Conservation (phyloP, 2,329 filamentous ascomycete genomes). For the Ophiocordyceps camponoti-rufipedis region DNA sequence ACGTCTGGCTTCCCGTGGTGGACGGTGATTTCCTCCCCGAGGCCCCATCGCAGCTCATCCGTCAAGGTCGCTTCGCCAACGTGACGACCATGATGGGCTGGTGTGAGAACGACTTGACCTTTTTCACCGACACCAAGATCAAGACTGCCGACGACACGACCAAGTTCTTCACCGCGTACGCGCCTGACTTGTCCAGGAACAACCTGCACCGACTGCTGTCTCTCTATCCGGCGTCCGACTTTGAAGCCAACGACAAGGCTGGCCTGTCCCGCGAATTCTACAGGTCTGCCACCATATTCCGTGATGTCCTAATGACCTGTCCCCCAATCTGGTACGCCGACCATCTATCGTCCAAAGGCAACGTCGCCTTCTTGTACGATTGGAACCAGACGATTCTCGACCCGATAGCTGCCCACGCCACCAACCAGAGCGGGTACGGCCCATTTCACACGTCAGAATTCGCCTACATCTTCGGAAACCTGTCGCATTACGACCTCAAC, state of each 20-base stretch:
- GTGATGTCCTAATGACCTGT: conserved; percentile 33
- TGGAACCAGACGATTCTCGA: conserved; percentile 36
- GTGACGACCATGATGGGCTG: conserved; percentile 44
- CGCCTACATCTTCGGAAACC: conserved; percentile 30
- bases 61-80: conserved; percentile 38
- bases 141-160: conserved; percentile 18
- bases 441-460: conserved; percentile 33
- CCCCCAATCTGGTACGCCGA: conserved; percentile 23
- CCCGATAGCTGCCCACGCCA: conserved; percentile 16
- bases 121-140: conserved; percentile 22
- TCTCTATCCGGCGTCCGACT: conserved; percentile 31
- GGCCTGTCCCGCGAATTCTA: conserved; percentile 28
- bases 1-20: conserved; percentile 29
- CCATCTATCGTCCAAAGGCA: conserved; percentile 17
- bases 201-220: conserved; percentile 21
- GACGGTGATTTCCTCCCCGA: conserved; percentile 22
- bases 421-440: conserved; percentile 20
- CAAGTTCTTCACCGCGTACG: conserved; percentile 20
- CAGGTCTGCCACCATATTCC: conserved; percentile 26
- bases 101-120: conserved; percentile 24
- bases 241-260: conserved; percentile 13
- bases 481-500: conserved; percentile 22
- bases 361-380: conserved; percentile 27
- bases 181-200: conserved; percentile 14
- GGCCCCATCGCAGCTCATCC: conserved; percentile 31